These are phyloP conservation scores for Arabis hirsuta DNA, from an alignment of 345 rosid species.

Conservation along the genomic window DNA sequence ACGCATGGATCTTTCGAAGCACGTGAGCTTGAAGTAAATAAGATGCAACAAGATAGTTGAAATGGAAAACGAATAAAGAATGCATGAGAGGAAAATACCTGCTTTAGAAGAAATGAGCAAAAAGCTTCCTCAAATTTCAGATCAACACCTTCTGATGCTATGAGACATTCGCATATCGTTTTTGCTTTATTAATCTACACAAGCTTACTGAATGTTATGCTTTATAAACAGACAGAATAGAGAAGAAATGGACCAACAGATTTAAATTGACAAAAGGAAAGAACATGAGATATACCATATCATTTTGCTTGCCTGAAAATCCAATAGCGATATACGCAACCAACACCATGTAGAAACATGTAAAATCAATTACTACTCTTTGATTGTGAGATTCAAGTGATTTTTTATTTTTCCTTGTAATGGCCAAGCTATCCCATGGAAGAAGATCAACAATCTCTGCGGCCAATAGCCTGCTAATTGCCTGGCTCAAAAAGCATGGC, in stretches of 20 bases:
- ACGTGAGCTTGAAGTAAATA: conserved; percentile 21
- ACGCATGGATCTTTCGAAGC: conserved; percentile 24
- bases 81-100: conserved; percentile 54
- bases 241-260: conserved; percentile 16
- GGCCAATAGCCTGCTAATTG: conserved; percentile 78
- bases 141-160: conserved; percentile 80
- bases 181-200: conserved; percentile 80
- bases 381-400: conserved; percentile 95
- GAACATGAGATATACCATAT: conserved; percentile 57
- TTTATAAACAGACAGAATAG: conserved; percentile 13
- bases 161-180: conserved; percentile 75
- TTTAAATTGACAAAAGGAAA: conserved; percentile 34
- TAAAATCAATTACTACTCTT: conserved; percentile 79
- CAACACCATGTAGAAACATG: conserved; percentile 72
- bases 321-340: conserved; percentile 90
- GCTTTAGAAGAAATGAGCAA: conserved; percentile 83
- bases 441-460: conserved; percentile 86
- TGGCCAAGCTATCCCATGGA: conserved; percentile 84
- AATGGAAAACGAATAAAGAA: conserved; percentile 4
- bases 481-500: conserved; percentile 82
- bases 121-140: conserved; percentile 89
- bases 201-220: conserved; percentile 39
- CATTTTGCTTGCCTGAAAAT: conserved; percentile 76
- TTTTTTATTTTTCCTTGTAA: conserved; percentile 78
- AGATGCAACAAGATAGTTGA: conserved; percentile 13